Percentiles rank a stretch among this genome's conserved stretches.
phyloP scores from a whole-genome alignment of 768 basidiomycete species.

The Pulveroboletus ravenelii region DNA sequence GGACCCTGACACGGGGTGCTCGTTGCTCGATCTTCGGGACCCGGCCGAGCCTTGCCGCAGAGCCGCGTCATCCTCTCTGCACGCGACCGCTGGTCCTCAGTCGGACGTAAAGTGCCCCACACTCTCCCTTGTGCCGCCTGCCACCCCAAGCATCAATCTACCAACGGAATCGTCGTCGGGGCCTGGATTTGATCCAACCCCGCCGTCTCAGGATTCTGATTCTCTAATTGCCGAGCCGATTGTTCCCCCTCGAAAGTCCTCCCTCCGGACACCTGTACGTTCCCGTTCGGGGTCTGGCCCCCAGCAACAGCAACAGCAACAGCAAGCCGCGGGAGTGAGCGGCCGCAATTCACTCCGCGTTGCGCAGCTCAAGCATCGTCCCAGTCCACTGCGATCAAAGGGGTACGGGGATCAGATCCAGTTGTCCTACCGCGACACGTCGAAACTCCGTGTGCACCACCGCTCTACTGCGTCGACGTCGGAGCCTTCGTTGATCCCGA shows the following conservation, averaged over 20 bases:
- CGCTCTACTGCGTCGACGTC: constrained; percentile 73
- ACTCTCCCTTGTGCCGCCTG: constrained; percentile 10
- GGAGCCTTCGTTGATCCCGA: constrained; percentile 71
- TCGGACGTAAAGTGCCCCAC: constrained; percentile 20
- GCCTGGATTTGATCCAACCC: constrained; percentile 25
- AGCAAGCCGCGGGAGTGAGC: constrained; percentile 14
- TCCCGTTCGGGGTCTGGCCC: constrained; percentile 29
- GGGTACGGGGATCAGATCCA: constrained; percentile 34
- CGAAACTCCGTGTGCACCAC: constrained; percentile 57
- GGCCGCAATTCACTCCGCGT: constrained; percentile 30
- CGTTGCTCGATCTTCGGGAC: constrained; percentile 59
- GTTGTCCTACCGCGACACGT: constrained; percentile 36
- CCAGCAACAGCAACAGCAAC: constrained; percentile 15
- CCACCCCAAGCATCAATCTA: constrained; percentile 24
- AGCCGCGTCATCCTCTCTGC: constrained; percentile 32
- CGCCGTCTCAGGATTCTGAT: constrained; percentile 48
- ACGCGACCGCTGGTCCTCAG: constrained; percentile 30
- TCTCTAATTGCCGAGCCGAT: constrained; percentile 38
- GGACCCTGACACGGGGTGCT: constrained; percentile 48
- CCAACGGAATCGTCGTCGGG: constrained; percentile 23
- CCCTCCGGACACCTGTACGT: constrained; percentile 29
- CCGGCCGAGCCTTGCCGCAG: constrained; percentile 56
- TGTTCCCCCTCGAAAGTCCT: constrained; percentile 28
- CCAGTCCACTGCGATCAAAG: constrained; percentile 43
- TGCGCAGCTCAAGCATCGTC: constrained; percentile 33